Base-by-base conservation (phyloP, 495 filamentous ascomycete species). In the Coniosporium apollinis region DNA sequence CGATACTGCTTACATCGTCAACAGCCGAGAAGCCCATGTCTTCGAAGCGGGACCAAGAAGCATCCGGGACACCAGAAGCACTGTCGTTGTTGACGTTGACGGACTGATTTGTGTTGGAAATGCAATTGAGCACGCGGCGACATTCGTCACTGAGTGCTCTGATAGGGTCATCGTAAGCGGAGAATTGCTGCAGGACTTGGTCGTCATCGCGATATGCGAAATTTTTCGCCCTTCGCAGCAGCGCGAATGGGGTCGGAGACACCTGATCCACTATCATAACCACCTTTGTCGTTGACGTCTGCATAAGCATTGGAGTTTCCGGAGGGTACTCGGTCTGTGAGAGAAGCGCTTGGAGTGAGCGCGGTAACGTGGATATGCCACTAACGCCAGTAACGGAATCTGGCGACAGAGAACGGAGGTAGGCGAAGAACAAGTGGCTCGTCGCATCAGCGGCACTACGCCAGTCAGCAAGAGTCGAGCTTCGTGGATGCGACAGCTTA, bases 191-290 rank as follows among this genome's bases (percentile, higher is more conserved):
- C 33, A 97, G 55, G 9, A 82, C 80, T 40, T 62, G 62, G 47
- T 96, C 85, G 22, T 83, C 79, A 43, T 92, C 83, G 32, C 86
- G 70, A 54, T 93, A 97, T 54, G 92, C 80, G 51, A 94, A 94
- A 51, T 94, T 76, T 48, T 82, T 94, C 14, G 91, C 86, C 41
- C 89, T 73, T 36, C 87, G 81, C 28, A 97, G 61, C 19, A 96
- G 66, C 25, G 89, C 67, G 56, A 96, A 94, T 5, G 89, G 89
- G 0, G 87, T 94, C 0, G 89, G 84, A 1, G 89, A 96, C 16
- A 97, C 87, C 4, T 77, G 79, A 42, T 94, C 83, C 20, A 97
- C 89, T 42, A 94, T 87, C 82, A 97, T 93, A 26, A 87, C 78
- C 4, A 97, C 86, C 49, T 82, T 83, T 34, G 84, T 76, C 3